These are phyloP conservation scores for Phytopythium helicoides DNA, from an alignment of 352 stramenopile species.

Conservation along the genomic window DNA sequence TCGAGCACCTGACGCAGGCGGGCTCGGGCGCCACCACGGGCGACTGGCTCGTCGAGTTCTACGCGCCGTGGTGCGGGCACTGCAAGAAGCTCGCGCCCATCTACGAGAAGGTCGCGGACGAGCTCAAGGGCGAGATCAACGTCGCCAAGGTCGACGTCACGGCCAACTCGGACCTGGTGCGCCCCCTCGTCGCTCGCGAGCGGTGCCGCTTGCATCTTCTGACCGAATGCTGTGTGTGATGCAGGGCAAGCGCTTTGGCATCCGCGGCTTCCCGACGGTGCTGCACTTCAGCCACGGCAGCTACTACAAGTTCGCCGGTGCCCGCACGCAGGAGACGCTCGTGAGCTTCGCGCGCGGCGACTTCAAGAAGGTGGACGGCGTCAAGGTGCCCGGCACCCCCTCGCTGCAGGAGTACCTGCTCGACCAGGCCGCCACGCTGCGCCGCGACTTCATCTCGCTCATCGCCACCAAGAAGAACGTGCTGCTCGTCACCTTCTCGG, in stretches of 20 bases:
- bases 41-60: conserved; percentile 89
- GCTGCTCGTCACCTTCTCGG: conserved; percentile 69
- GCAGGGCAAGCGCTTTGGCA: conserved; percentile 76
- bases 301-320: conserved; percentile 71
- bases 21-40: conserved; percentile 89
- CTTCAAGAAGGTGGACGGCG: conserved; percentile 48
- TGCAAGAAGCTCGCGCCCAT: conserved; percentile 57
- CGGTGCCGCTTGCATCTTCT: too few species aligned
- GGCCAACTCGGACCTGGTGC: conserved; percentile 52
- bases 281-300: conserved; percentile 76
- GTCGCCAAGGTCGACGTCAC: conserved; percentile 90
- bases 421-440: conserved; percentile 44
- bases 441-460: conserved; percentile 66
- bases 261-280: conserved; percentile 78
- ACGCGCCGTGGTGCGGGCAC: conserved; percentile 74
- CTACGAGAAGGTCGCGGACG: conserved; percentile 81
- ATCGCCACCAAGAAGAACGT: conserved; percentile 83
- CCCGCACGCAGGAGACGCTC: conserved; percentile 57
- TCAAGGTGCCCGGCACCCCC: conserved; percentile 28
- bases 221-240: too few species aligned
- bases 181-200: too few species aligned
- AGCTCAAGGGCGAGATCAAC: conserved; percentile 86
- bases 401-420: conserved; percentile 32
- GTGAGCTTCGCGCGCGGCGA: conserved; percentile 54
- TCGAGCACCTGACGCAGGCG: conserved; percentile 90